Evolutionary conservation across 352 stramenopile genomes (phyloP).

Genomic region (Phytopythium litorale): DNA sequence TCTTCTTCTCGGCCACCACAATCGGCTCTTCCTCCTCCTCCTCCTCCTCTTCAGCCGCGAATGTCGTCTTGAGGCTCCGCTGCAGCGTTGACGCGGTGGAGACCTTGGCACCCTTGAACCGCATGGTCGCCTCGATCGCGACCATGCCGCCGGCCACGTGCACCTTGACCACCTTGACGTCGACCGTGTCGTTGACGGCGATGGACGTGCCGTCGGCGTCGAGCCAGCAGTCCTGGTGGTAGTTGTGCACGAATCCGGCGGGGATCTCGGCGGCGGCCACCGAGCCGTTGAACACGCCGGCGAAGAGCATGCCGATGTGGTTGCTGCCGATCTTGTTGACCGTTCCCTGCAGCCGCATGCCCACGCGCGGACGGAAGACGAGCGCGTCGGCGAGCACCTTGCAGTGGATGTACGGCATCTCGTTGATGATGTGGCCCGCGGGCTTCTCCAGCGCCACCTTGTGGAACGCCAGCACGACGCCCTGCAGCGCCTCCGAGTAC

Average conservation of each 20-base stretch:
- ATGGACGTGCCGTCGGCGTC: conserved; percentile 53
- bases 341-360: conserved; percentile 55
- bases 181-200: conserved; percentile 53
- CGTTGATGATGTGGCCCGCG: conserved; percentile 73
- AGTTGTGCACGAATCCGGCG: conserved; percentile 78
- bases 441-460: conserved; percentile 55
- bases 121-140: conserved; percentile 78
- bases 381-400: conserved; percentile 67
- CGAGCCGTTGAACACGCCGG: conserved; percentile 80
- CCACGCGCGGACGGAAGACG: conserved; percentile 63
- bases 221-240: conserved; percentile 69
- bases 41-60: conserved; percentile 17
- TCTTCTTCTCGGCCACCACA: neutral
- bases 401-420: conserved; percentile 83
- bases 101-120: conserved; percentile 15
- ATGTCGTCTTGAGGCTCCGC: conserved; percentile 9
- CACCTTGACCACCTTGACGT: conserved; percentile 64
- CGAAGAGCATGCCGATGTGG: conserved; percentile 81
- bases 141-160: conserved; percentile 77
- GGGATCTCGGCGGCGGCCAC: conserved; percentile 70
- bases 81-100: neutral
- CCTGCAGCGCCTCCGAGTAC: conserved; percentile 69
- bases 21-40: conserved; percentile 6
- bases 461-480: conserved; percentile 73
- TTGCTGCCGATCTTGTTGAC: conserved; percentile 88